Evolutionary conservation across 306 rosid species (phyloP).

Genomic region (Heteromeles arbutifolia): DNA sequence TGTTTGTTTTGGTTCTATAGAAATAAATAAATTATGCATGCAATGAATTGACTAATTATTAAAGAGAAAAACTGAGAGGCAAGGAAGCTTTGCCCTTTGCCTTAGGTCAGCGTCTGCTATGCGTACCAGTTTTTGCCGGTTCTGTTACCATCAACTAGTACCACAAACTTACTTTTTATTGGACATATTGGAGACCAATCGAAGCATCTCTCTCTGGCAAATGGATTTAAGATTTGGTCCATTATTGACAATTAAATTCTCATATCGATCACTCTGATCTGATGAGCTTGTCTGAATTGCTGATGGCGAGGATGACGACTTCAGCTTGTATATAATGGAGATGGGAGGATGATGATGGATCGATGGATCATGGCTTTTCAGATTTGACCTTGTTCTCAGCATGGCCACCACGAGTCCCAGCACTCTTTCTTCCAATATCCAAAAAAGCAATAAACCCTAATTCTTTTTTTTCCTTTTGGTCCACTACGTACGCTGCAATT

Average conservation of each 20-base stretch:
- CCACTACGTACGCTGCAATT: not conserved
- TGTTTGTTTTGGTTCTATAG: not conserved
- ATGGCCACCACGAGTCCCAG: not conserved
- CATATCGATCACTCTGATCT: not conserved
- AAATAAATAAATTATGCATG: not conserved
- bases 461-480: not conserved
- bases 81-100: not conserved
- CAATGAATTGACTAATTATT: not conserved
- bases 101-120: not conserved
- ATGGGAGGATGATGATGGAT: not conserved
- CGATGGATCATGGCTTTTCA: not conserved
- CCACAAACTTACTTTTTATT: not conserved
- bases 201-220: not conserved
- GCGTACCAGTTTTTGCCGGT: slow-evolving; percentile 1
- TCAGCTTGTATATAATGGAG: not conserved
- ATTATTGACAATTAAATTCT: not conserved
- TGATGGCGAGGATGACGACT: slow-evolving; percentile 21
- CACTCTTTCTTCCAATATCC: not conserved
- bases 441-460: not conserved
- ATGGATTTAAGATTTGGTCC: slow-evolving; percentile 10
- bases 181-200: not conserved
- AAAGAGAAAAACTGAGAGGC: not conserved
- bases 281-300: slow-evolving; percentile 3
- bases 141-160: not conserved
- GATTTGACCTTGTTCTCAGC: slow-evolving; percentile 3